Evolutionary conservation across 768 basidiomycete species (phyloP).

Genomic region (Pisolithus orientalis): DNA sequence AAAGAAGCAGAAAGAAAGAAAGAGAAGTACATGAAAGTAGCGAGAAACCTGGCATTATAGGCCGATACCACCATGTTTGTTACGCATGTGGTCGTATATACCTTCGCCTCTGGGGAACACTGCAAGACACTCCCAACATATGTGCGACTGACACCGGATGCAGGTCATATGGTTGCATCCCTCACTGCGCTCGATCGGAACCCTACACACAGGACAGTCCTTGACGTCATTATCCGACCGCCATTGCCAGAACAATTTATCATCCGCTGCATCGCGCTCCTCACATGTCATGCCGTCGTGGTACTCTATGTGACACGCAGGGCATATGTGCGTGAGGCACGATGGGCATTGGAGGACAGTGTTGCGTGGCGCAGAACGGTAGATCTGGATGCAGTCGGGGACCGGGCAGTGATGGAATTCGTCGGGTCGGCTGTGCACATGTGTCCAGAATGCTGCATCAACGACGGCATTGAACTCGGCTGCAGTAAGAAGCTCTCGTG

Average conservation of each 20-base stretch:
- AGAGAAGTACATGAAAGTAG: neutral
- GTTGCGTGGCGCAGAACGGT: slow-evolving; percentile 47
- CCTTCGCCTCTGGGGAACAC: slow-evolving; percentile 63
- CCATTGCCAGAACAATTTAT: slow-evolving; percentile 61
- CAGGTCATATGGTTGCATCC: slow-evolving; percentile 88
- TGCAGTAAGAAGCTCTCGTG: slow-evolving; percentile 44
- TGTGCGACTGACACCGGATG: slow-evolving; percentile 64
- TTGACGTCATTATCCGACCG: slow-evolving; percentile 58
- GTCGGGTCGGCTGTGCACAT: slow-evolving; percentile 51
- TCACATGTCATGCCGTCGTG: slow-evolving; percentile 68
- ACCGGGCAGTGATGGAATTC: slow-evolving; percentile 76
- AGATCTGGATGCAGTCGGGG: slow-evolving; percentile 71
- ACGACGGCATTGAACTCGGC: slow-evolving; percentile 50
- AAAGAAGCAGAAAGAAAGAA: neutral
- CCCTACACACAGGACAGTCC: slow-evolving; percentile 66
- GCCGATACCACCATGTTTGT: slow-evolving; percentile 61
- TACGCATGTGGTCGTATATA: slow-evolving; percentile 77
- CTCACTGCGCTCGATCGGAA: slow-evolving; percentile 62
- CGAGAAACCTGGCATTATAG: slow-evolving; percentile 2
- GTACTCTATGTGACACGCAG: slow-evolving; percentile 48
- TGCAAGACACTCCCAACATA: slow-evolving; percentile 73
- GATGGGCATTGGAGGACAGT: slow-evolving; percentile 62
- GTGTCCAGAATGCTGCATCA: slow-evolving; percentile 52
- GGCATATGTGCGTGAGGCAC: slow-evolving; percentile 65
- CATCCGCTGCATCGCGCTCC: slow-evolving; percentile 46